These are phyloP conservation scores for Penicillium palitans DNA, from an alignment of 2,329 filamentous ascomycete genomes.

Conservation along the genomic window DNA sequence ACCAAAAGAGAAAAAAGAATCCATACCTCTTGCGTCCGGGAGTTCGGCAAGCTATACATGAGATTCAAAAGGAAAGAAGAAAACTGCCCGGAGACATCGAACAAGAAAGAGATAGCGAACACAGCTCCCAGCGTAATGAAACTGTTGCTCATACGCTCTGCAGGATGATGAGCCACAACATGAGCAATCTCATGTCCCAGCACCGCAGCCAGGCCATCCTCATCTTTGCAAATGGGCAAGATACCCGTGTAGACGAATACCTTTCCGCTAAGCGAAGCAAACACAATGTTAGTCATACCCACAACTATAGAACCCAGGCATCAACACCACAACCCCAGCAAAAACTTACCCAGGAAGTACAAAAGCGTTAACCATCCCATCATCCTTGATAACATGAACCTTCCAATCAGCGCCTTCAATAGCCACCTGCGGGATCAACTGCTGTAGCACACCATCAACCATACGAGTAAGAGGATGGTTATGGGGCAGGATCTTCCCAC, in stretches of 20 bases:
- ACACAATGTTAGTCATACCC: conserved; percentile 3
- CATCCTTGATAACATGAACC: conserved; percentile 58
- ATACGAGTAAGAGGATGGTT: conserved; percentile 50
- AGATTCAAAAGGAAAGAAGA: conserved; percentile 49
- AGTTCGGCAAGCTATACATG: conserved; percentile 55
- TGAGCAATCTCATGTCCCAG: conserved; percentile 66
- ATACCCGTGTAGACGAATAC: conserved; percentile 67
- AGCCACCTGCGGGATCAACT: conserved; percentile 55
- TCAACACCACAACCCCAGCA: background rate
- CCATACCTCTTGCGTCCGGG: conserved; percentile 56
- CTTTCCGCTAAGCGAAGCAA: conserved; percentile 49
- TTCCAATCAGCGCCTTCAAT: conserved; percentile 53
- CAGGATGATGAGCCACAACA: conserved; percentile 58
- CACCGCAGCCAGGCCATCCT: conserved; percentile 61
- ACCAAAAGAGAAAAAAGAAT: background rate
- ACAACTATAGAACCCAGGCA: background rate
- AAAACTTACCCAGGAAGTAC: conserved; percentile 57
- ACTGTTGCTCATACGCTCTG: conserved; percentile 55
- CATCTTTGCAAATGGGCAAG: conserved; percentile 55
- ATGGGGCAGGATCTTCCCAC: conserved; percentile 50
- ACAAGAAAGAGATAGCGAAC: conserved; percentile 32
- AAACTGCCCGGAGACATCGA: conserved; percentile 44
- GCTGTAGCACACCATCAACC: conserved; percentile 55
- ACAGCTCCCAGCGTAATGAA: conserved; percentile 35
- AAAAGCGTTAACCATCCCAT: conserved; percentile 57